Evolutionary conservation across 2,329 filamentous ascomycete species (phyloP).

Genomic region (Botrytis squamosa): DNA sequence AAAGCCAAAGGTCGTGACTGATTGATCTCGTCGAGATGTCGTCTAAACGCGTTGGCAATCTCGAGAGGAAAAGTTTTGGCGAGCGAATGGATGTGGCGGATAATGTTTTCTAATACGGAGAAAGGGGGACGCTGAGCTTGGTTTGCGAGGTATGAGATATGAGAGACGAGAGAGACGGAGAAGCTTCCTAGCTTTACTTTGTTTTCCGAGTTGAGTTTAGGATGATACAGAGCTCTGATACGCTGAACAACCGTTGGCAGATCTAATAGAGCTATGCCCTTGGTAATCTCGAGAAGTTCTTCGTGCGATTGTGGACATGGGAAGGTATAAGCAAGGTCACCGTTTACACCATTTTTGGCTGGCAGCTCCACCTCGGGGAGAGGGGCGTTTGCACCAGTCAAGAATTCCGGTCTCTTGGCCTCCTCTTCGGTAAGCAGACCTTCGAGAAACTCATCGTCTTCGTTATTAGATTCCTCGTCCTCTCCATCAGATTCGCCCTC

Average conservation of each 20-base stretch:
- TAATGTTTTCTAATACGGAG: slow-evolving; percentile 70
- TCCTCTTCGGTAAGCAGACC: slow-evolving; percentile 63
- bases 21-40: slow-evolving; percentile 62
- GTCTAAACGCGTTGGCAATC: slow-evolving; percentile 74
- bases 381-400: slow-evolving; percentile 46
- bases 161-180: slow-evolving; percentile 63
- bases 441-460: slow-evolving; percentile 71
- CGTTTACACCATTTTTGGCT: slow-evolving; percentile 41
- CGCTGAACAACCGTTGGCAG: slow-evolving; percentile 80
- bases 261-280: slow-evolving; percentile 60
- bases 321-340: slow-evolving; percentile 77
- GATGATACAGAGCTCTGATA: slow-evolving; percentile 88
- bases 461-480: slow-evolving; percentile 43
- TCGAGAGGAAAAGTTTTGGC: slow-evolving; percentile 80
- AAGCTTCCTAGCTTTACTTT: slow-evolving; percentile 77
- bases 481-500: slow-evolving; percentile 50
- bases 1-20: slow-evolving; percentile 51
- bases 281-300: slow-evolving; percentile 67
- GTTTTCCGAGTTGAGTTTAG: slow-evolving; percentile 80
- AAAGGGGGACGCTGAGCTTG: slow-evolving; percentile 54
- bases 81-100: slow-evolving; percentile 89
- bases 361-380: slow-evolving; percentile 45
- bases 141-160: slow-evolving; percentile 52
- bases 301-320: slow-evolving; percentile 76
- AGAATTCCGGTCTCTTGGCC: slow-evolving; percentile 52